Base-by-base conservation (phyloP, 1,284 basidiomycete species). In the Leccinum laetum region DNA sequence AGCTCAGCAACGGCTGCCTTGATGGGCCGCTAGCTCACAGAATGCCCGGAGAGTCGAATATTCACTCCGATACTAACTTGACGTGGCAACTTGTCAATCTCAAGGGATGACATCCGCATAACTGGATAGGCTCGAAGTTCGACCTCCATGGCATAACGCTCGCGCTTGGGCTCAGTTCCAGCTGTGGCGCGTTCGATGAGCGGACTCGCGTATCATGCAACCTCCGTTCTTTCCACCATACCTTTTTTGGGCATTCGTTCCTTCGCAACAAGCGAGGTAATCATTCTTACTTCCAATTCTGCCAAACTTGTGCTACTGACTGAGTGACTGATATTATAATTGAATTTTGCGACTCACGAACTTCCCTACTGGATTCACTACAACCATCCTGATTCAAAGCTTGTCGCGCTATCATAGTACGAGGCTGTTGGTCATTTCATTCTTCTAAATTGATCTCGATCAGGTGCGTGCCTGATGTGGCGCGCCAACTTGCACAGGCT, bases 401-500 rank as follows among this genome's bases (percentile, higher is more conserved):
- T 26, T 55, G 52, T 62, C 37, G 37, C 13, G 13, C 29, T 37
- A n/a, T 14, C 37, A 39, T 39, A 39, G 14, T 55, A 26, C 52
- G 61, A 58, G 63, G 61, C 52, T 44, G 41, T 44, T 44, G 41
- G 41, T 44, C 16, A 44, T 44, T 44, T 16, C 35, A 11, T 7
- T 21, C 18, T 44, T 57, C 49, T 46, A 58, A 29, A 26, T 39
- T 63, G 63, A 64, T 35, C 41, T n/a, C 41, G 41, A 44, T 44
- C 41, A 44, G 56, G 37, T 6, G 8, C 26, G 72, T 73, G 26
- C 71, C 72, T 73, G 71, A 24, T 39, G 59, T 64, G 58, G 68
- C 69, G 61, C 6, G 13, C 5, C 35, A 61, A 58, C 3, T 32
- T 32, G 29, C 29, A 32, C 29, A 32, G 26, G 29, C 29, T 32